phyloP scores from a whole-genome alignment of 768 basidiomycete genomes.

The Trichaptum fuscoviolaceum region DNA sequence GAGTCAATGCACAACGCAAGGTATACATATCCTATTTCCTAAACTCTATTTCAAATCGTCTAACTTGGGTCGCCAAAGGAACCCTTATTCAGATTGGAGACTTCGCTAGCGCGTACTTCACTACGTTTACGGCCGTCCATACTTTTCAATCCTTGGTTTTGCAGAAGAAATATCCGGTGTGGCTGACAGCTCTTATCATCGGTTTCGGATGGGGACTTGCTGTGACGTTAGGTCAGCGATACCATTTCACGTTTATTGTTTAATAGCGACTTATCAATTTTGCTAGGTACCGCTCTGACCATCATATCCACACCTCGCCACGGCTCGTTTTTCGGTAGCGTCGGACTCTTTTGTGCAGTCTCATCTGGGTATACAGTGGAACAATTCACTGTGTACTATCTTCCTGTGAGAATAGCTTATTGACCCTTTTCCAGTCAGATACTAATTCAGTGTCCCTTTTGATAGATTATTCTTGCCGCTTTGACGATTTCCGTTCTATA shows the following conservation, averaged over 20 bases:
- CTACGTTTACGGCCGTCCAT: constrained; percentile 57
- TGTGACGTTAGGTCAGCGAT: constrained; percentile 40
- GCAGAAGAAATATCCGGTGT: constrained; percentile 43
- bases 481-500: constrained; percentile 52
- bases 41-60: constrained; percentile 1
- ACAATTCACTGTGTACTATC: constrained; percentile 7
- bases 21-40: constrained; percentile 27
- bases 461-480: constrained; percentile 54
- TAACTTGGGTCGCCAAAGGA: constrained; percentile 30
- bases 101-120: constrained; percentile 60
- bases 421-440: neutral
- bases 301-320: constrained; percentile 30
- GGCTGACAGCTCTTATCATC: constrained; percentile 40
- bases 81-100: constrained; percentile 57
- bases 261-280: constrained; percentile 7
- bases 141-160: constrained; percentile 64
- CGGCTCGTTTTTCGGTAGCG: constrained; percentile 41
- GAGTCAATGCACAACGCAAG: constrained; percentile 39
- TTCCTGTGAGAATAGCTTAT: constrained; percentile 3
- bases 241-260: neutral
- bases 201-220: constrained; percentile 51
- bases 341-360: constrained; percentile 36
- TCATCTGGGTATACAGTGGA: constrained; percentile 4
- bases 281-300: constrained; percentile 21
- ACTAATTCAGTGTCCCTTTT: constrained; percentile 5